Base-by-base conservation (phyloP, 2,329 filamentous ascomycete species). In the Aureobasidium vineae region DNA sequence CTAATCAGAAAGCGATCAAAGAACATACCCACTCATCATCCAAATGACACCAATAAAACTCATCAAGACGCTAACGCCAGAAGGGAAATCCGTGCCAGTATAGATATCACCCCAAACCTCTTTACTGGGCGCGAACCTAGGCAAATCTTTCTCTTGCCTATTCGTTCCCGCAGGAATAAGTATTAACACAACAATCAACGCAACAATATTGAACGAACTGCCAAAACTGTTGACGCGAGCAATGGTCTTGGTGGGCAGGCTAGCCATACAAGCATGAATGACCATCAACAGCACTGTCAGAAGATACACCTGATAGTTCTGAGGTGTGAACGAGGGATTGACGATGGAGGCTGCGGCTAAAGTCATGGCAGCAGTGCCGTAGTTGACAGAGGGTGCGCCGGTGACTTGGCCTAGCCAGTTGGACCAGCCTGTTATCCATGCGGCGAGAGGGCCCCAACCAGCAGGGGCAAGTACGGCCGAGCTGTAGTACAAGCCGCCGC, bases 401-500 rank as follows among this genome's bases (percentile, higher is more conserved):
- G 86, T 89, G 31, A 89, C 82, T 72, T 89, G 87, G n/a, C 80
- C 82, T 45, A 89, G 79, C 86, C 87, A 90, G 74, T 89, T 90
- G 57, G 84, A 87, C 88, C 88, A 90, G 11, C 87, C 88, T 1
- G 86, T 89, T 36, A 90, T 78, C 88, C 79, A 90, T 15, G 88
- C 83, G 16, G 87, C 88, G 63, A 89, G 82, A 1, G 88, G 87
- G 0, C 88, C 88, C 75, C 83, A 90, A 49, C 85, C 85, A 1
- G 82, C 80, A 6, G 87, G 87, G 31, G 89, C 89, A 7, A 92
- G 81, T 0, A 91, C 89, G 4, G 89, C 89, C n/a, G n/a, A n/a
- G n/a, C n/a, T n/a, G 74, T 92, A 92, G 76, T 92, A 92, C 16
- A 92, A 79, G 31, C 89, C 89, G 65, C 89, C 89, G 71, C 83